phyloP scores from a whole-genome alignment of 148 eudicot species.

The Rhododendron ovatum region DNA sequence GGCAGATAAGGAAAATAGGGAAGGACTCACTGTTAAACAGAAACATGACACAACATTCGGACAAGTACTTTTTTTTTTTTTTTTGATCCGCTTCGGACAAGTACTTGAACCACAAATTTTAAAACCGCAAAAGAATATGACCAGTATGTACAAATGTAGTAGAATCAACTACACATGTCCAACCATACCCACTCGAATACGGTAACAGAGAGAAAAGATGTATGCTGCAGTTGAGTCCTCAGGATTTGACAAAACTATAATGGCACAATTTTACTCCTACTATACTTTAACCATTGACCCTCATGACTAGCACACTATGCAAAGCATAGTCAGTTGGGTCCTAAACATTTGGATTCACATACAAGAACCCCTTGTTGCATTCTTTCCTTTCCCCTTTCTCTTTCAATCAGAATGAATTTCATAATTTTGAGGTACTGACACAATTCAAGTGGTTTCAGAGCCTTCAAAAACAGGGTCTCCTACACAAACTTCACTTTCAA shows the following conservation, averaged over 20 bases:
- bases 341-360: background rate
- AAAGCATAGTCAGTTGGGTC: background rate
- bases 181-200: background rate
- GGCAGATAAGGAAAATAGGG: background rate
- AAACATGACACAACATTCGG: background rate
- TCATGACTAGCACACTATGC: background rate
- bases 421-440: background rate
- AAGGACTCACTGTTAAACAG: background rate
- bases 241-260: background rate
- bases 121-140: background rate
- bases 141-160: background rate
- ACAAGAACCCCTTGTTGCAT: background rate
- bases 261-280: background rate
- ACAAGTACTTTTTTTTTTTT: background rate
- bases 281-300: background rate
- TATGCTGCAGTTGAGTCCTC: background rate
- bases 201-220: background rate
- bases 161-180: background rate
- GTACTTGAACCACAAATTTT: background rate
- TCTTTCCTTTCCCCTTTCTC: background rate
- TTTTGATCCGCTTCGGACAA: background rate
- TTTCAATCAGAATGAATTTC: background rate
- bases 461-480: background rate
- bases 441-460: slow-evolving; percentile 4
- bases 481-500: background rate